Evolutionary conservation across 164 flowering plant genomes (phyloP).

Genomic region (Liquidambar formosana): DNA sequence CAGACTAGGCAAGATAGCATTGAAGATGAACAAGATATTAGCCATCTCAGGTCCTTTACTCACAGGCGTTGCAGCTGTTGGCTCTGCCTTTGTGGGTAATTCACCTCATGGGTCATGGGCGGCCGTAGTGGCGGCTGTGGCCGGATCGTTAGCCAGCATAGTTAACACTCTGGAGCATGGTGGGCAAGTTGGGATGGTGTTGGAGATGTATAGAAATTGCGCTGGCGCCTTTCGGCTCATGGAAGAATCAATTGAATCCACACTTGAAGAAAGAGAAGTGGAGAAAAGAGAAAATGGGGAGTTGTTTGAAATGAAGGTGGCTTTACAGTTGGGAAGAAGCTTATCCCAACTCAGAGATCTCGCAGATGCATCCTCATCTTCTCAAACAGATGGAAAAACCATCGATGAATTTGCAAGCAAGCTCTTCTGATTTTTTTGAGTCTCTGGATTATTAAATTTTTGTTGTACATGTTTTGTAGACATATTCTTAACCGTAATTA

Average conservation of each 20-base stretch:
- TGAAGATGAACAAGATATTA: slow-evolving; percentile 46
- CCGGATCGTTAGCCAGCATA: slow-evolving; percentile 42
- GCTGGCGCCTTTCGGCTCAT: slow-evolving; percentile 42
- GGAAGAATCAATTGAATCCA: slow-evolving; percentile 39
- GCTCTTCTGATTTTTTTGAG: slow-evolving; percentile 22
- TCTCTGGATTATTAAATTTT: too few species aligned
- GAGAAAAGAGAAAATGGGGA: slow-evolving; percentile 38
- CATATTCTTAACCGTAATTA: too few species aligned
- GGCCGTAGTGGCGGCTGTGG: slow-evolving; percentile 28
- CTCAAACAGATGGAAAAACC: slow-evolving; percentile 18
- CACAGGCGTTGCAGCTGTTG: slow-evolving; percentile 50
- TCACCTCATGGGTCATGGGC: slow-evolving; percentile 23
- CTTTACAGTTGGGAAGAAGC: slow-evolving; percentile 47
- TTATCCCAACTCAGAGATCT: slow-evolving; percentile 32
- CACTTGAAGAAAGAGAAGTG: slow-evolving; percentile 11
- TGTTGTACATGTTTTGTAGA: too few species aligned
- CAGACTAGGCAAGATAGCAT: slow-evolving; percentile 38
- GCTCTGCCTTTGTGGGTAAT: slow-evolving; percentile 41
- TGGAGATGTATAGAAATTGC: slow-evolving; percentile 55
- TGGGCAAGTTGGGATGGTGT: slow-evolving; percentile 61
- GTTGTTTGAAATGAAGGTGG: slow-evolving; percentile 41
- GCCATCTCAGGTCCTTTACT: slow-evolving; percentile 58
- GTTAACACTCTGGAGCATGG: slow-evolving; percentile 51
- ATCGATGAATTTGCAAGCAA: slow-evolving; percentile 41
- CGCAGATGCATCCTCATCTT: slow-evolving; percentile 21